phyloP scores from a whole-genome alignment of 1,139 yeast genomes.

The Meyerozyma athensensis region DNA sequence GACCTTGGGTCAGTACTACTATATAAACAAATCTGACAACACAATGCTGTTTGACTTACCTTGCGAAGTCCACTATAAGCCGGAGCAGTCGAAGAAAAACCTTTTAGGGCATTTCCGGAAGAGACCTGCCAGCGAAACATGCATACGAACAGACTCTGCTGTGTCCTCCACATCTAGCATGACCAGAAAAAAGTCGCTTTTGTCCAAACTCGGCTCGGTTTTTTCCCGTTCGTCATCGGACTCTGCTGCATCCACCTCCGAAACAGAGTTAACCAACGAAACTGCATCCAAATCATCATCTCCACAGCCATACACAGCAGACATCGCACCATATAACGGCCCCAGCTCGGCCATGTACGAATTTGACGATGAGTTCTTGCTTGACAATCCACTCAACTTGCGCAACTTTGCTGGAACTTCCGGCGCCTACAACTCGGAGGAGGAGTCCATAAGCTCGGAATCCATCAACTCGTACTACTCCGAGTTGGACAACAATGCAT shows the following conservation, averaged over 20 bases:
- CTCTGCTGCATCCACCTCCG: background rate
- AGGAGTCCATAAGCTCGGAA: constrained; percentile 12
- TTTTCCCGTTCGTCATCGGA: constrained; percentile 6
- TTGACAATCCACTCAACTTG: constrained; percentile 10
- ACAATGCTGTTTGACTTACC: constrained; percentile 38
- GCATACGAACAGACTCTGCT: background rate
- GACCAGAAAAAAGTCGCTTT: constrained; percentile 8
- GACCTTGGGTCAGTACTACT: constrained; percentile 34
- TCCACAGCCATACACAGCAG: background rate
- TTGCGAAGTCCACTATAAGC: constrained; percentile 30
- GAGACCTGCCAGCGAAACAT: background rate
- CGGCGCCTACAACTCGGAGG: constrained; percentile 8
- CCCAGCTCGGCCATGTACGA: constrained; percentile 7
- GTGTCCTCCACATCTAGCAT: background rate
- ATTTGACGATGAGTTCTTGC: constrained; percentile 11
- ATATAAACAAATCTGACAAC: constrained; percentile 27
- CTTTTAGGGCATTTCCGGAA: background rate
- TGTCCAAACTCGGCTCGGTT: constrained; percentile 16
- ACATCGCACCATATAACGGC: too few species aligned
- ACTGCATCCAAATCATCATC: background rate
- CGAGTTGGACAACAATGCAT: constrained; percentile 11
- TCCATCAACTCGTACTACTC: constrained; percentile 14
- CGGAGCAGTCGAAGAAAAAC: constrained; percentile 4
- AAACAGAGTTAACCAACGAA: constrained; percentile 1
- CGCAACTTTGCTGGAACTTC: constrained; percentile 3